Percentiles rank a stretch among this genome's conserved stretches.
Conservation (phyloP, 192 early-diverging fungal genomes). For the Phlyctochytrium bullatum region DNA sequence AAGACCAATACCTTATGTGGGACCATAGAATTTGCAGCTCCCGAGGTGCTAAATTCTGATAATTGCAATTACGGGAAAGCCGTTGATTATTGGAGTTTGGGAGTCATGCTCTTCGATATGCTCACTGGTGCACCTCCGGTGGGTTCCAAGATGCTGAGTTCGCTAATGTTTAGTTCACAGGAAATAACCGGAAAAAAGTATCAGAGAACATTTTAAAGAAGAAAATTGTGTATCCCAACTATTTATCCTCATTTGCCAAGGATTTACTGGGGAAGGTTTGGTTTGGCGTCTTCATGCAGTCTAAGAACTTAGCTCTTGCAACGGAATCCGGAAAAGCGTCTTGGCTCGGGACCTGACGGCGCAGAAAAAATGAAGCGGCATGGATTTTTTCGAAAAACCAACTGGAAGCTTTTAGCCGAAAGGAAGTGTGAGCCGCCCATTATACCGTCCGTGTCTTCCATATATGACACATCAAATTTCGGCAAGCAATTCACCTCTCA, state of each 20-base stretch:
- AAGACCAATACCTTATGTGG: conserved; percentile 69
- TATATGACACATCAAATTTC: conserved; percentile 78
- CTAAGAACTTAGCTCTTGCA: conserved; percentile 42
- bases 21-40: conserved; percentile 76
- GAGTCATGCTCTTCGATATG: conserved; percentile 90
- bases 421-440: conserved; percentile 34
- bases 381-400: conserved; percentile 61
- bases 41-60: conserved; percentile 44
- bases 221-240: conserved; percentile 76
- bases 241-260: conserved; percentile 73
- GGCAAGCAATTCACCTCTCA: conserved; percentile 68
- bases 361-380: conserved; percentile 62
- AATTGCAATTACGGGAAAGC: conserved; percentile 35
- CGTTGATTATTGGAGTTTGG: conserved; percentile 92
- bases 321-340: conserved; percentile 58
- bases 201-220: conserved; percentile 81
- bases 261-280: conserved; percentile 67
- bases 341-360: conserved; percentile 40
- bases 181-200: conserved; percentile 76
- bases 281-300: background rate
- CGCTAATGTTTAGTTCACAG: conserved; percentile 61
- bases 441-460: conserved; percentile 49
- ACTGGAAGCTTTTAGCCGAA: conserved; percentile 51
- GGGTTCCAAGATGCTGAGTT: background rate
- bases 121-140: conserved; percentile 66